These are phyloP conservation scores for Cucurbita pepo DNA, from an alignment of 306 rosid species.

Conservation along the genomic window DNA sequence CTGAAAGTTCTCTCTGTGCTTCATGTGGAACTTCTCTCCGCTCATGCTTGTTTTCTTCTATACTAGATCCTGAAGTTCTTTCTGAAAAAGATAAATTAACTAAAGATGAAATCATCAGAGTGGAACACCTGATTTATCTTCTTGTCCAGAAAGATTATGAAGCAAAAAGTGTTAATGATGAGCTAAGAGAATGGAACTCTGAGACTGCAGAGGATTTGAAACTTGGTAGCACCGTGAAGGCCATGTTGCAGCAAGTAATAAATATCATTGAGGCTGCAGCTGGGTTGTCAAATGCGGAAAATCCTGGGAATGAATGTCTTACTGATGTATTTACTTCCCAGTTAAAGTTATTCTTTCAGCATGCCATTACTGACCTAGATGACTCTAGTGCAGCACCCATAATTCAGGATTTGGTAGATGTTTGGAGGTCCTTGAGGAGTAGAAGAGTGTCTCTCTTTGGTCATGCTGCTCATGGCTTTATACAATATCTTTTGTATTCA, in stretches of 20 bases:
- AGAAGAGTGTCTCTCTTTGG: constrained; percentile 88
- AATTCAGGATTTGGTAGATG: constrained; percentile 43
- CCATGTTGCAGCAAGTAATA: constrained; percentile 35
- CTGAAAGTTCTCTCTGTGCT: constrained; percentile 42
- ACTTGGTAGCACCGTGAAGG: constrained; percentile 22
- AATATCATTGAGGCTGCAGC: constrained; percentile 68
- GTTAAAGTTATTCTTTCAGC: constrained; percentile 40
- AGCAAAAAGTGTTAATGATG: constrained; percentile 23
- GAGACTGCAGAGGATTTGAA: constrained; percentile 24
- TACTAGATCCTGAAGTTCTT: constrained; percentile 36
- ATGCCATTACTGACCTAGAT: constrained; percentile 31
- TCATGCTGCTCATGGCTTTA: constrained; percentile 73
- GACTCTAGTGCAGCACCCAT: constrained; percentile 28
- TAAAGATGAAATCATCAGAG: constrained; percentile 42
- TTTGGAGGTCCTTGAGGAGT: constrained; percentile 85
- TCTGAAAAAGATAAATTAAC: constrained; percentile 71
- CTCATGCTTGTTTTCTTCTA: constrained; percentile 50
- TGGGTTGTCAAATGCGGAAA: constrained; percentile 59
- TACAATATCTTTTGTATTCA: constrained; percentile 64
- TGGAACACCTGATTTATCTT: constrained; percentile 36
- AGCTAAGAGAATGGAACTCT: constrained; percentile 21
- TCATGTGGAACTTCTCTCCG: constrained; percentile 31
- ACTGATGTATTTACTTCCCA: constrained; percentile 55
- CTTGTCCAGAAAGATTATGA: constrained; percentile 33
- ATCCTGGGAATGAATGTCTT: constrained; percentile 52